Conservation (phyloP, 805 yeast species). For the Spathaspora boniae region DNA sequence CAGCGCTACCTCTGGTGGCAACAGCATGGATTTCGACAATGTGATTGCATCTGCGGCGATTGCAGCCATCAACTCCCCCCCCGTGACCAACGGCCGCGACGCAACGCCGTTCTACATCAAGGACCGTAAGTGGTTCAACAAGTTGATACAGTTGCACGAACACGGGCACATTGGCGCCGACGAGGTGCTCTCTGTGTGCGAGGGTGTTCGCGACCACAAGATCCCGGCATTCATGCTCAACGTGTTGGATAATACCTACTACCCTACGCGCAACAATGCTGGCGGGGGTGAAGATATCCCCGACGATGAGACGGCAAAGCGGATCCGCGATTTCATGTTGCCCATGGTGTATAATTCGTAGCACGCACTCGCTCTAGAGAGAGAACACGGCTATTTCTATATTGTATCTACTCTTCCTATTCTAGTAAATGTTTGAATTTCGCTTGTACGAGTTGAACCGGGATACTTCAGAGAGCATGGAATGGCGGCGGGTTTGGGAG, state of each 20-base stretch:
- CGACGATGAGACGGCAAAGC: slow-evolving; percentile 29
- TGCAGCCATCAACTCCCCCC: slow-evolving; percentile 29
- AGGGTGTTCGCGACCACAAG: slow-evolving; percentile 36
- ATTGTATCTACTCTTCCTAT: not conserved
- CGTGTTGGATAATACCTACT: slow-evolving; percentile 29
- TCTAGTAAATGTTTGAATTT: not conserved
- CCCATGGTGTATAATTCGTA: slow-evolving; percentile 30
- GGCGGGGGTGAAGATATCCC: slow-evolving; percentile 13
- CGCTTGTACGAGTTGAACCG: slow-evolving; percentile 3
- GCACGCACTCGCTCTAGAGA: not conserved
- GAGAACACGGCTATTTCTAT: not conserved
- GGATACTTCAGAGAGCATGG: slow-evolving; percentile 1
- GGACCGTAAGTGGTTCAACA: slow-evolving; percentile 37
- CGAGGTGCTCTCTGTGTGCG: slow-evolving; percentile 32
- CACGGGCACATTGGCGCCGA: slow-evolving; percentile 21
- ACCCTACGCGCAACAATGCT: slow-evolving; percentile 16
- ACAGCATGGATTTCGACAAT: slow-evolving; percentile 20
- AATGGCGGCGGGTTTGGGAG: too few species aligned
- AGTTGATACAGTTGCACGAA: slow-evolving; percentile 26
- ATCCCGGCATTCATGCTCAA: slow-evolving; percentile 35
- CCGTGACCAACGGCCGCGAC: slow-evolving; percentile 21
- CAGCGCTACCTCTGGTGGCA: too few species aligned
- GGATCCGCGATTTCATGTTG: slow-evolving; percentile 31
- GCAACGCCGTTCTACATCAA: slow-evolving; percentile 27
- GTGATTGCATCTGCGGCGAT: slow-evolving; percentile 29